Evolutionary conservation across 768 basidiomycete genomes (phyloP), one percentile per base, ranked within the genome.

Genomic region (Auriculariales sp.): DNA sequence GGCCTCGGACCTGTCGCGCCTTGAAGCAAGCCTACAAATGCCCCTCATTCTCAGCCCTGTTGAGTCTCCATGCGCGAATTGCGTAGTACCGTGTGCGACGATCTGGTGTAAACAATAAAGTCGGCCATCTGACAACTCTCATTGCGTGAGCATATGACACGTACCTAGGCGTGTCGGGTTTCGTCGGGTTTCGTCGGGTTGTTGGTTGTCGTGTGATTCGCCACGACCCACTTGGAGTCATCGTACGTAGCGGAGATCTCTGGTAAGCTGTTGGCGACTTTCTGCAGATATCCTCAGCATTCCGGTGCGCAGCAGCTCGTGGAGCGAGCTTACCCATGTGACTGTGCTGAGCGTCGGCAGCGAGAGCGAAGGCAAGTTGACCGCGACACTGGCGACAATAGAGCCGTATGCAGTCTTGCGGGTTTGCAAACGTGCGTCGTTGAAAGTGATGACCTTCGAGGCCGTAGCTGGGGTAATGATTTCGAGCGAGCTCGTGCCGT

Each of bases 141-240:
- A n/a, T n/a, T n/a, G n/a, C n/a, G n/a, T n/a, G n/a, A n/a, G n/a
- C n/a, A n/a, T n/a, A n/a, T n/a, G n/a, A n/a, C n/a, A n/a, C n/a
- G n/a, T n/a, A n/a, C n/a, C n/a, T n/a, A n/a, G n/a, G n/a, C n/a
- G n/a, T n/a, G n/a, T n/a, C 82, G 68, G 1, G 83, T 83, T 53
- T 87, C 82, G 1, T 83, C n/a, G 2, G 82, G 81, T 56, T 78
- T 77, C 45, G 68, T 68, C 3, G 83, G 81, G 51, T 81, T 79
- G 55, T 83, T 85, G 25, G 89, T 87, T 22, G 70, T 71, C n/a
- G 72, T 83, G 52, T 79, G 79, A 56, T 85, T 71, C n/a, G 84
- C 87, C 49, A 70, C 56, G 9, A 68, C 69, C 87, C 86, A 91
- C 3, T 56, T 51, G 1, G 66, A 62, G 61, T 91, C 88, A 54